Conservation (phyloP, 1,284 basidiomycete genomes). For the Hemileia vastatrix region DNA sequence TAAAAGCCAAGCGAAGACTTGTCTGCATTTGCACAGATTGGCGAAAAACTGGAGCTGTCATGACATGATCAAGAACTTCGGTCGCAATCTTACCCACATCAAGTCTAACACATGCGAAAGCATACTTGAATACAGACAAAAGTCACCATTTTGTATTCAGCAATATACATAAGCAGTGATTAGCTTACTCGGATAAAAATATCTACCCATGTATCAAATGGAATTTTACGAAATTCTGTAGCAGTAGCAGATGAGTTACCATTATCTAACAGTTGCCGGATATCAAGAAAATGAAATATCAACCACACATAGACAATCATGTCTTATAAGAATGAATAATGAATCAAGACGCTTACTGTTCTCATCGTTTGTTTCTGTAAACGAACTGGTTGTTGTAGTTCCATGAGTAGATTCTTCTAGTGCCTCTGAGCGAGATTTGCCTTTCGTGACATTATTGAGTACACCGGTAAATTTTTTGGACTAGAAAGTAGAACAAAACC, state of each 20-base stretch:
- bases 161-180: neutral
- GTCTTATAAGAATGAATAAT: neutral
- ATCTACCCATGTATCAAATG: constrained; percentile 72
- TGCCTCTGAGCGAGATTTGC: too few species aligned
- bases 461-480: constrained; percentile 15
- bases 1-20: constrained; percentile 18
- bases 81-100: constrained; percentile 59
- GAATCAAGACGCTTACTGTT: neutral
- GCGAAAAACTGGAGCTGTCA: constrained; percentile 62
- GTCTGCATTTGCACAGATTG: constrained; percentile 58
- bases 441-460: too few species aligned
- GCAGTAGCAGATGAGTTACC: neutral
- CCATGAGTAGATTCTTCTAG: too few species aligned
- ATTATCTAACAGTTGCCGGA: too few species aligned
- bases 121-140: constrained; percentile 55
- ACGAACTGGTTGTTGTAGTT: too few species aligned
- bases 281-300: constrained; percentile 52
- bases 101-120: constrained; percentile 61
- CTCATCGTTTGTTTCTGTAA: too few species aligned
- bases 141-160: neutral
- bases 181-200: constrained; percentile 67
- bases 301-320: neutral
- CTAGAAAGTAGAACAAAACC: neutral
- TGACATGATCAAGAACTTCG: constrained; percentile 68
- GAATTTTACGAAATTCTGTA: constrained; percentile 63